phyloP scores from a whole-genome alignment of 805 yeast genomes.

The Candida anglica region DNA sequence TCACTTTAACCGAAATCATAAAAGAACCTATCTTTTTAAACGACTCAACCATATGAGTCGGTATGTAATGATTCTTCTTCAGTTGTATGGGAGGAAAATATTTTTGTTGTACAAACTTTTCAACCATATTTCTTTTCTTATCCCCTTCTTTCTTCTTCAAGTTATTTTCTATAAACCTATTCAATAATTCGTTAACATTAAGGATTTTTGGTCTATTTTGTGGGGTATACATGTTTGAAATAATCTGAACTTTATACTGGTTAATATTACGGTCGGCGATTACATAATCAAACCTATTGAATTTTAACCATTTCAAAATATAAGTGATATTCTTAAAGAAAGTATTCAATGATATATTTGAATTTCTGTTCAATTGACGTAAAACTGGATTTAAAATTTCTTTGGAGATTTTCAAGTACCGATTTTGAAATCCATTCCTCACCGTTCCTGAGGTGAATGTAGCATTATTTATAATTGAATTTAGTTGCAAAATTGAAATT shows the following conservation, averaged over 20 bases:
- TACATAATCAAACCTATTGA: conserved; percentile 6
- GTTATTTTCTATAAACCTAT: background rate
- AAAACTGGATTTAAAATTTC: no score
- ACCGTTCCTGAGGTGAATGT: background rate
- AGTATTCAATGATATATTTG: conserved; percentile 1
- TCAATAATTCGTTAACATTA: no score
- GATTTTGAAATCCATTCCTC: background rate
- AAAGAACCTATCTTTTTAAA: conserved; percentile 6
- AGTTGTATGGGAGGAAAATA: conserved; percentile 1
- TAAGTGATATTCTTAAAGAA: background rate
- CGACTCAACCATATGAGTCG: conserved; percentile 6
- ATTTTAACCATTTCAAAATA: conserved; percentile 8
- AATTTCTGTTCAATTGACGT: no score
- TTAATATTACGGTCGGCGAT: background rate
- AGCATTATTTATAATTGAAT: conserved; percentile 2
- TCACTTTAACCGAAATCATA: conserved; percentile 4
- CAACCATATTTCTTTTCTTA: background rate
- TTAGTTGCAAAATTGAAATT: conserved; percentile 1
- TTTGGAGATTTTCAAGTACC: no score
- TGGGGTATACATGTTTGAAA: conserved; percentile 1
- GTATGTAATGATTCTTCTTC: background rate
- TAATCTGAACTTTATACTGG: background rate
- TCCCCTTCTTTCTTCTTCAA: background rate
- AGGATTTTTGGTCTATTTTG: background rate
- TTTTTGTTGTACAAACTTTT: background rate